Percentiles rank a stretch among this genome's conserved stretches.
Evolutionary conservation across 1,139 yeast genomes (phyloP).

Genomic region (Scheffersomyces segobiensis): DNA sequence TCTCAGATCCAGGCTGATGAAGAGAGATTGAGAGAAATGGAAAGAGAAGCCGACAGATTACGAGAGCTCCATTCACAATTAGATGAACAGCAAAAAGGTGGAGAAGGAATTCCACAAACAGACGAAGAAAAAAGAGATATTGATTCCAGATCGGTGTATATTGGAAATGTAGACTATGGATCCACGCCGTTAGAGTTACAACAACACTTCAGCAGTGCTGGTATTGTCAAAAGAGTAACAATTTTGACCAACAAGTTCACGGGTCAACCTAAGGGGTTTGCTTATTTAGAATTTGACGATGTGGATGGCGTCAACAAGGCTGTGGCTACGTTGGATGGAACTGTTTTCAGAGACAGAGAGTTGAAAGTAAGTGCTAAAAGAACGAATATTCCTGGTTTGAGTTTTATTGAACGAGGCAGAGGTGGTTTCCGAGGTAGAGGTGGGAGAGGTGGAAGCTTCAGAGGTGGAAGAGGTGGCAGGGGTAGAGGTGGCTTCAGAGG

Average conservation of each 20-base stretch:
- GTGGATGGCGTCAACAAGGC: constrained; percentile 65
- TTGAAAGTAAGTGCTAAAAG: constrained; percentile 75
- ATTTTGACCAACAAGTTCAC: constrained; percentile 69
- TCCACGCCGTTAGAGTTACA: constrained; percentile 81
- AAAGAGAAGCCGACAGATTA: constrained; percentile 28
- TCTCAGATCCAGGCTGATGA: background rate
- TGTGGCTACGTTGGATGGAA: constrained; percentile 60
- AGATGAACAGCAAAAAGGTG: constrained; percentile 9
- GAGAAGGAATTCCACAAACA: constrained; percentile 14
- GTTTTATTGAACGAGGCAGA: constrained; percentile 43
- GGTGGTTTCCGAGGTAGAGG: constrained; percentile 26
- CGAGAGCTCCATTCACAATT: constrained; percentile 27
- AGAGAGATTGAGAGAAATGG: constrained; percentile 26
- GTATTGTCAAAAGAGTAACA: constrained; percentile 81
- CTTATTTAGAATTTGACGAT: constrained; percentile 77
- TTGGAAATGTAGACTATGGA: constrained; percentile 84
- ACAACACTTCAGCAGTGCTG: constrained; percentile 72
- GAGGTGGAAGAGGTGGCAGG: constrained; percentile 20
- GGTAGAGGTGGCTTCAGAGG: constrained; percentile 28
- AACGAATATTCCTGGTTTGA: constrained; percentile 75
- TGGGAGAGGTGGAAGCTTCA: constrained; percentile 16
- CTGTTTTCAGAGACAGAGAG: constrained; percentile 64
- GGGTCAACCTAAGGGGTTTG: constrained; percentile 84
- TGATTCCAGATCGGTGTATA: constrained; percentile 80
- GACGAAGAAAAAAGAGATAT: constrained; percentile 42